Evolutionary conservation across 2,329 filamentous ascomycete species (phyloP).

Genomic region (Didymellaceae sp.): DNA sequence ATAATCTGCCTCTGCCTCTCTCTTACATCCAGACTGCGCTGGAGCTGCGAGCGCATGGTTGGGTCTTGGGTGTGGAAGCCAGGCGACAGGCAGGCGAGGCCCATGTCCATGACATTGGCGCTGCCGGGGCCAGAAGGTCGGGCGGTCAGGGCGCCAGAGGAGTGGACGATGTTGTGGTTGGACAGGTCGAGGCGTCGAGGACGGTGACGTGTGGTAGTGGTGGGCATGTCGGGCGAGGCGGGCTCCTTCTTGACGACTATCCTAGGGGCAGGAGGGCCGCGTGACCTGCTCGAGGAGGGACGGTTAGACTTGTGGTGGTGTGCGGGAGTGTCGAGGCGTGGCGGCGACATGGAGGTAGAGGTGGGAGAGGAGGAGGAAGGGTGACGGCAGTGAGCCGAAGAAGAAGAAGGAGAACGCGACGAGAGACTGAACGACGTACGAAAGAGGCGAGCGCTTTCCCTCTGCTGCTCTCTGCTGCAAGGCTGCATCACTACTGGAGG

Average conservation of each 20-base stretch:
- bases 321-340: constrained; percentile 23
- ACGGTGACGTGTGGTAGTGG: constrained; percentile 73
- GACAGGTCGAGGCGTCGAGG: constrained; percentile 81
- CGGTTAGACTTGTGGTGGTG: constrained; percentile 32
- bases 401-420: constrained; percentile 26
- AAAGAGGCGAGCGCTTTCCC: constrained; percentile 62
- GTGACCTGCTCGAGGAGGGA: constrained; percentile 58
- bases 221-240: constrained; percentile 78
- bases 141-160: constrained; percentile 60
- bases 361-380: constrained; percentile 34
- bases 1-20: constrained; percentile 96
- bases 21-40: constrained; percentile 89
- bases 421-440: constrained; percentile 52
- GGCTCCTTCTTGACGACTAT: constrained; percentile 98
- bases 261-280: constrained; percentile 66
- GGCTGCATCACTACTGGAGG: constrained; percentile 46
- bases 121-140: constrained; percentile 75
- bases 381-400: constrained; percentile 19
- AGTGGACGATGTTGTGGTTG: constrained; percentile 53
- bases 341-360: constrained; percentile 39
- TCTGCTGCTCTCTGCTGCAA: constrained; percentile 51
- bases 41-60: constrained; percentile 93
- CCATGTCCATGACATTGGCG: constrained; percentile 85
- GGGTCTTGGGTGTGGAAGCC: constrained; percentile 97
- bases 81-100: constrained; percentile 90